These are phyloP conservation scores for Drechslerella dactyloides DNA, from an alignment of 2,329 filamentous ascomycete species.

Conservation along the genomic window DNA sequence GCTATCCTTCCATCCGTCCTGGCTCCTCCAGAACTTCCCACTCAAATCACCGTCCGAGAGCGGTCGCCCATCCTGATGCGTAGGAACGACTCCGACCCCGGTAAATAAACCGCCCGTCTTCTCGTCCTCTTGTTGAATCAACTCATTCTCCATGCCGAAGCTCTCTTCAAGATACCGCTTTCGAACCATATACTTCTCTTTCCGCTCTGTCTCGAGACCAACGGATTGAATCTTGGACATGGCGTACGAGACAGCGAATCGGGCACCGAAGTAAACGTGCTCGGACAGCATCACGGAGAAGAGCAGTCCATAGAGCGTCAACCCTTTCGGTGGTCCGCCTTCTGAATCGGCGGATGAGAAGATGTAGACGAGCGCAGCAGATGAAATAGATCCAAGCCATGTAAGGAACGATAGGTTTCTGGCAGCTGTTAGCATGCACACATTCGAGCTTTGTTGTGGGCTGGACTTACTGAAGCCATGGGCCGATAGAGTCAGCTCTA, in stretches of 20 bases:
- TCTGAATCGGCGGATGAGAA: conserved; percentile 73
- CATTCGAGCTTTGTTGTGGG: not conserved
- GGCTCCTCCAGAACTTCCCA: conserved; percentile 49
- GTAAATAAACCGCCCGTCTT: conserved; percentile 34
- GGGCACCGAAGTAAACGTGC: conserved; percentile 82
- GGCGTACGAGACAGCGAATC: conserved; percentile 73
- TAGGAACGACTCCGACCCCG: conserved; percentile 34
- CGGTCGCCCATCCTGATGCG: conserved; percentile 20
- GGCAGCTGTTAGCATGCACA: conserved; percentile 4
- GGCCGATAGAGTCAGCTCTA: conserved; percentile 90
- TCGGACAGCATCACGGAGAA: conserved; percentile 84
- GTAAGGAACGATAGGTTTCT: conserved; percentile 80
- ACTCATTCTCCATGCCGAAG: conserved; percentile 66
- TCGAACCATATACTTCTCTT: conserved; percentile 78
- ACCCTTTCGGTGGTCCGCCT: conserved; percentile 71
- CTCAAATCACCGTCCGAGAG: conserved; percentile 34
- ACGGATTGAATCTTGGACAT: conserved; percentile 84
- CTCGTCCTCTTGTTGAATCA: conserved; percentile 54
- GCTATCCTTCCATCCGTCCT: conserved; percentile 40
- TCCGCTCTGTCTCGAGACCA: conserved; percentile 81
- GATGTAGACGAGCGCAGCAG: conserved; percentile 84
- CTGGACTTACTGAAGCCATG: conserved; percentile 71
- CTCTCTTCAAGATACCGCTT: conserved; percentile 79
- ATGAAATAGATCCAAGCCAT: conserved; percentile 89
- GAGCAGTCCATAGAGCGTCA: conserved; percentile 80